Base-by-base conservation (phyloP, 495 filamentous ascomycete genomes). In the Lophiotrema nucula region DNA sequence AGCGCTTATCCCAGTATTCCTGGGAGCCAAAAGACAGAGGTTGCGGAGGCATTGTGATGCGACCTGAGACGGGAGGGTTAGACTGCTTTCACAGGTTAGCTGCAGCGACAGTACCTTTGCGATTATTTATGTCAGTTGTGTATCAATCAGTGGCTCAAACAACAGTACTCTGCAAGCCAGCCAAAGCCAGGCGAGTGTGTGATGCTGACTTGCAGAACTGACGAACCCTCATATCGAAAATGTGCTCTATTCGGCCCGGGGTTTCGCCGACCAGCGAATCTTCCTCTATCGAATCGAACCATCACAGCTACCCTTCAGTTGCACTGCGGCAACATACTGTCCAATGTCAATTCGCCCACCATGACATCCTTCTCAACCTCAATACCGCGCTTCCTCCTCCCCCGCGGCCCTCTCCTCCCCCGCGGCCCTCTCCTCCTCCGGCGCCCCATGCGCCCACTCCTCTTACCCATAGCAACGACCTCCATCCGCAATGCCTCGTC, bases 1-100 rank as follows among this genome's bases (percentile, higher is more conserved):
- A 68, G 18, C 62, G 62, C 11, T 46, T 38, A 23, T 68, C 45
- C 62, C 66, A 68, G 42, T 68, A 68, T 4, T 56, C 41, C n/a
- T 46, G 41, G 15, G 62, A 56, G 18, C 58, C 58, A 43, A 60
- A 68, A 8, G 57, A 45, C 0, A 62, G 58, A 12, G 54, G 49
- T 12, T 55, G 18, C 1, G 53, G 47, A 28, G 53, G 55, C 63
- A 66, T 66, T 50, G 43, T 4, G 19, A 12, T 18, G 10, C 11
- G 39, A 43, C 31, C 48, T 48, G 48, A 13, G 43, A 43, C 18
- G 5, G 0, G 52, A 47, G 12, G 13, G 33, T 48, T 55, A 44
- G 35, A 46, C 31, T 35, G 31, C 15, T 8, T 15, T 35, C 31
- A 35, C 15, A n/a, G 13, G 24, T 15, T 21, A 15, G 31, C 45